Percentiles rank a stretch among this genome's conserved stretches.
These are phyloP conservation scores for Pseudocercospora ulei DNA, from an alignment of 2,329 filamentous ascomycete species.

Conservation along the genomic window DNA sequence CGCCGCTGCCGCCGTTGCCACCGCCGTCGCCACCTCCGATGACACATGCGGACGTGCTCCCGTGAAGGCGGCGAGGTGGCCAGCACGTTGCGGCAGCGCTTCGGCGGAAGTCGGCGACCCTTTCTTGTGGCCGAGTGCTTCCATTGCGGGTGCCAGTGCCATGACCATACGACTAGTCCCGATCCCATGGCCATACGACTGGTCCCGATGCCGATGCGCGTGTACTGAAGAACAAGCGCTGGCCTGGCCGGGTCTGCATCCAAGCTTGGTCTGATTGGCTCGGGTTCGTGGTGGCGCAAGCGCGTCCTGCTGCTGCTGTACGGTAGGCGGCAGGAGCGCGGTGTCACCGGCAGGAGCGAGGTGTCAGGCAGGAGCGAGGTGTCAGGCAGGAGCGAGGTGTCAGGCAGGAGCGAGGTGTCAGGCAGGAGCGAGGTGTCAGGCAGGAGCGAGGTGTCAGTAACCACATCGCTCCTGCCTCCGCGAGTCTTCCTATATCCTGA, in stretches of 20 bases:
- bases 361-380: too few relatives aligned
- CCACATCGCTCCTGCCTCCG: too few relatives aligned
- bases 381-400: too few relatives aligned
- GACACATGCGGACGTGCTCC: background rate
- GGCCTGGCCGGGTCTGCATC: background rate
- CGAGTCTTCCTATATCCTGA: too few relatives aligned
- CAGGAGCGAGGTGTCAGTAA: too few relatives aligned
- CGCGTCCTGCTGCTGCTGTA: too few relatives aligned
- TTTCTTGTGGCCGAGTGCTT: background rate
- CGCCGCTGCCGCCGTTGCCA: too few relatives aligned
- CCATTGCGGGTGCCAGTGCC: background rate
- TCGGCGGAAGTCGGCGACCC: background rate
- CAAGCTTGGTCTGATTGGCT: constrained; percentile 1
- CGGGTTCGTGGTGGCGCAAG: constrained; percentile 7
- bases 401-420: too few relatives aligned
- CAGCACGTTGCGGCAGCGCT: background rate
- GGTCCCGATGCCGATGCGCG: constrained; percentile 5
- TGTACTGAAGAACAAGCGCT: constrained; percentile 5
- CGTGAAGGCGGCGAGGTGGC: background rate
- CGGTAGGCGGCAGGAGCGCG: too few relatives aligned
- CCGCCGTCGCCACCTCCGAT: too few relatives aligned
- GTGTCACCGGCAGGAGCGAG: too few relatives aligned
- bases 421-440: too few relatives aligned
- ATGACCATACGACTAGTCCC: constrained; percentile 3
- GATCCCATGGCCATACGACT: constrained; percentile 7